Evolutionary conservation across 1,284 basidiomycete genomes (phyloP).

Genomic region (Phylloporus sp.): DNA sequence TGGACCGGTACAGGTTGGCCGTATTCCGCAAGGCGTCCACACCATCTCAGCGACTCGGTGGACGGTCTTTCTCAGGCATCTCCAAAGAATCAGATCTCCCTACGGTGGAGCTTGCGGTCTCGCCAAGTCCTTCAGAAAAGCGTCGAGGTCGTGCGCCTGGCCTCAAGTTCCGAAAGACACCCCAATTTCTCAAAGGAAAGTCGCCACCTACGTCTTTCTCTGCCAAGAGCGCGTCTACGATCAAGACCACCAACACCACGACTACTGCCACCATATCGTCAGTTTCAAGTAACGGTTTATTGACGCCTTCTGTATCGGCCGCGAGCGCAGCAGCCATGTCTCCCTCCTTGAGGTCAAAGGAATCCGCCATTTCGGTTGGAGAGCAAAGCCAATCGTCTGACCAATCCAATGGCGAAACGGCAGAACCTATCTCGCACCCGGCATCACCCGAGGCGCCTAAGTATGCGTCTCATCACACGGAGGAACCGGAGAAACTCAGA

Average conservation of each 20-base stretch:
- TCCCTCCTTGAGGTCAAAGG: conserved; percentile 80
- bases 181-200: conserved; percentile 75
- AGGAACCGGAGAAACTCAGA: conserved; percentile 64
- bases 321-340: conserved; percentile 52
- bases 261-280: conserved; percentile 57
- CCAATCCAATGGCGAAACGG: conserved; percentile 64
- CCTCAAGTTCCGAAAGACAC: conserved; percentile 75
- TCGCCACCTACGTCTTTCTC: conserved; percentile 68
- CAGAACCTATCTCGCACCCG: conserved; percentile 33
- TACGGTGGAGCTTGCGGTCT: conserved; percentile 42
- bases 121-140: conserved; percentile 61
- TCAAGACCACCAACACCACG: conserved; percentile 54
- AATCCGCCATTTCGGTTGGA: conserved; percentile 75
- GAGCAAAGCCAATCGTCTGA: conserved; percentile 75
- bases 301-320: conserved; percentile 67
- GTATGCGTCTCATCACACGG: conserved; percentile 34
- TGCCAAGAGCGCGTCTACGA: conserved; percentile 50
- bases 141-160: conserved; percentile 71
- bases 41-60: conserved; percentile 53
- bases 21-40: conserved; percentile 84
- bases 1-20: conserved; percentile 79
- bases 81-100: conserved; percentile 60
- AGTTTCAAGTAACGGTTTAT: conserved; percentile 55
- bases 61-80: conserved; percentile 63
- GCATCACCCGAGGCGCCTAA: conserved; percentile 46